These are phyloP conservation scores for Puccinia coronata DNA, from an alignment of 1,284 basidiomycete species.

Conservation along the genomic window DNA sequence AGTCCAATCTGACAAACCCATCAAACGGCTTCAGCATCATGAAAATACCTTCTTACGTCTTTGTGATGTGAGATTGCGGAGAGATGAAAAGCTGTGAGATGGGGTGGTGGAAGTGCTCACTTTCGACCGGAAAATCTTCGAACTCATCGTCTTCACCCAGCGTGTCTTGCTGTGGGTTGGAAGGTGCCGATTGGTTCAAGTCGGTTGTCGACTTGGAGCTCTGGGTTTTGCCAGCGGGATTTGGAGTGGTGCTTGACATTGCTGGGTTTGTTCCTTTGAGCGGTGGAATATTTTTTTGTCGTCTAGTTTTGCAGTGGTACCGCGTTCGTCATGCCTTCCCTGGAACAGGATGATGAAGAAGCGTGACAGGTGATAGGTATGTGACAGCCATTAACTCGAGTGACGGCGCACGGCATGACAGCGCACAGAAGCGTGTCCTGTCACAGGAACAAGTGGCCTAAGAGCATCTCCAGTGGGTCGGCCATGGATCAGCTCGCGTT, in stretches of 20 bases:
- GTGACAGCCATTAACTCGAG: no score
- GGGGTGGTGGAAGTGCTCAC: conserved; percentile 2
- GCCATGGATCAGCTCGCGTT: no score
- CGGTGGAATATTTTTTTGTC: neutral
- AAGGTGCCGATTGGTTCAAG: neutral
- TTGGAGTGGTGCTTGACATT: neutral
- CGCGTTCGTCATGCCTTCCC: neutral
- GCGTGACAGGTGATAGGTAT: no score
- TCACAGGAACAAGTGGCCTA: no score
- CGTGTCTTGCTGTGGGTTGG: conserved; percentile 26
- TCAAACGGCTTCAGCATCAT: neutral
- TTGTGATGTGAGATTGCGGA: no score
- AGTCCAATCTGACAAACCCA: conserved; percentile 32
- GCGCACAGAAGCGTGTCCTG: no score
- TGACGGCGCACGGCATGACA: no score
- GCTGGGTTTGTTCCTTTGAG: neutral
- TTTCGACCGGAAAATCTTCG: conserved; percentile 50
- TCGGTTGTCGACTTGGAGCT: neutral
- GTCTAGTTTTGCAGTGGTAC: neutral
- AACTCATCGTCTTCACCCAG: conserved; percentile 50
- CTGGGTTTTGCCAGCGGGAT: neutral
- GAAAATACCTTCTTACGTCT: neutral
- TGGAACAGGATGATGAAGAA: no score
- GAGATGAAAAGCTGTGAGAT: neutral
- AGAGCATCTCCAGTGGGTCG: no score